Conservation (phyloP, 75 land plant genomes). For the Sequoiadendron giganteum region DNA sequence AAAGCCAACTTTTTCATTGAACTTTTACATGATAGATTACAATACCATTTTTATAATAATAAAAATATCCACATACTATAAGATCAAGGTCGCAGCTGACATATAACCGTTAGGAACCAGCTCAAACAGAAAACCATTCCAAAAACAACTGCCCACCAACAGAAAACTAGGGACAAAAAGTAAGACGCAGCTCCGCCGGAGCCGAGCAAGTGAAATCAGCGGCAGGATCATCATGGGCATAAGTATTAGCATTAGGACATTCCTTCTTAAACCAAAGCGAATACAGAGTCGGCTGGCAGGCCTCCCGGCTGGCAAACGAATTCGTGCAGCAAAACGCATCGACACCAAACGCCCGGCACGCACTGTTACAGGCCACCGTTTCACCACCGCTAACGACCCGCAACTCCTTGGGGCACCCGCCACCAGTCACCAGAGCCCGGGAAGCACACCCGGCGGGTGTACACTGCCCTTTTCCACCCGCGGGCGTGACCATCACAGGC, state of each 20-base stretch:
- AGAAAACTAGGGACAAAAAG: conserved; percentile 25
- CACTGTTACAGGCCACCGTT: conserved; percentile 81
- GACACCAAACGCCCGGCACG: conserved; percentile 64
- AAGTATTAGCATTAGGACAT: conserved; percentile 78
- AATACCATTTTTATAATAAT: too few relatives aligned
- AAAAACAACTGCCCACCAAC: conserved; percentile 17
- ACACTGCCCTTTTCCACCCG: conserved; percentile 12
- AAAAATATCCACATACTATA: too few relatives aligned
- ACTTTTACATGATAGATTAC: too few relatives aligned
- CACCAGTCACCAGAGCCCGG: conserved; percentile 26
- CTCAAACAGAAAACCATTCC: too few relatives aligned
- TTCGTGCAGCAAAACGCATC: conserved; percentile 79
- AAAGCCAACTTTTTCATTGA: too few relatives aligned
- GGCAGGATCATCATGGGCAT: conserved; percentile 65
- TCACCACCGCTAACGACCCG: conserved; percentile 33
- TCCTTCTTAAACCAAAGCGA: conserved; percentile 76
- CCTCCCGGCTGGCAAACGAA: conserved; percentile 50
- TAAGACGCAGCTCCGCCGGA: conserved; percentile 36
- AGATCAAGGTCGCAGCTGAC: too few relatives aligned
- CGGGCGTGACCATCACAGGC: conserved; percentile 41
- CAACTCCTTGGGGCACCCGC: conserved; percentile 63
- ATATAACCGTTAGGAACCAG: too few relatives aligned
- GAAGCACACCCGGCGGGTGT: conserved; percentile 48
- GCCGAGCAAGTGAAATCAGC: conserved; percentile 33
- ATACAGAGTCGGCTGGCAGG: conserved; percentile 64